Percentiles rank a stretch among this genome's conserved stretches.
phyloP scores from a whole-genome alignment of 352 stramenopile species.

The Phytophthora lateralis region DNA sequence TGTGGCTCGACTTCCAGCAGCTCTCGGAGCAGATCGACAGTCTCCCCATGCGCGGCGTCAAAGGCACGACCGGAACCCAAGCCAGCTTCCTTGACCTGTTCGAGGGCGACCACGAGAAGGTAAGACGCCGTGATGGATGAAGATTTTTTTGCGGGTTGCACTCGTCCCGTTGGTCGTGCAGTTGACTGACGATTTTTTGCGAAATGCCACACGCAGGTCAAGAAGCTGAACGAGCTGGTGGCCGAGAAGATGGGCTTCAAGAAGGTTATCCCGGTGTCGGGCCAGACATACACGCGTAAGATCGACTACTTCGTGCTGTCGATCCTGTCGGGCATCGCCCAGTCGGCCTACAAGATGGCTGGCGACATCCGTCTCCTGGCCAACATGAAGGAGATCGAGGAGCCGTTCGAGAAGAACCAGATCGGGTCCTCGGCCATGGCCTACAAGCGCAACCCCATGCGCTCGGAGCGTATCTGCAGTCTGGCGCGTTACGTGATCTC shows the following conservation, averaged over 20 bases:
- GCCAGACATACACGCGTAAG: slow-evolving; percentile 99
- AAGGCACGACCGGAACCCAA: slow-evolving; percentile 99
- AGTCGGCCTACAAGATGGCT: slow-evolving; percentile 99
- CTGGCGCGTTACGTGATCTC: slow-evolving; percentile 98
- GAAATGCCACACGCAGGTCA: slow-evolving; percentile 66
- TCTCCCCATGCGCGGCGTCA: slow-evolving; percentile 97
- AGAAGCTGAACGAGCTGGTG: slow-evolving; percentile 96
- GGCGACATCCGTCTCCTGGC: slow-evolving; percentile 98
- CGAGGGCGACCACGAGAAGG: slow-evolving; percentile 98
- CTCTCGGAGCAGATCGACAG: slow-evolving; percentile 96
- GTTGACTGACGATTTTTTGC: slow-evolving; percentile 5
- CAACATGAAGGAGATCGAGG: slow-evolving; percentile 99
- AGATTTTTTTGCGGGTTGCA: slow-evolving; percentile 3
- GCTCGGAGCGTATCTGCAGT: slow-evolving; percentile 97
- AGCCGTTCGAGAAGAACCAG: slow-evolving; percentile 93
- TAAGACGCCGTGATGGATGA: slow-evolving; percentile 14
- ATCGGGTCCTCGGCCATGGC: slow-evolving; percentile 99
- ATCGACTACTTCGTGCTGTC: slow-evolving; percentile 97
- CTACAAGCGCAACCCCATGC: slow-evolving; percentile 99
- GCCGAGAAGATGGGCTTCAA: slow-evolving; percentile 98
- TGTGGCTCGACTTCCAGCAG: slow-evolving; percentile 96
- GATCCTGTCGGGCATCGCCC: slow-evolving; percentile 95
- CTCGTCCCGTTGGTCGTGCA: neutral
- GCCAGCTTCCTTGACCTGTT: slow-evolving; percentile 99
- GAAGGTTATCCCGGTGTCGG: slow-evolving; percentile 96